Evolutionary conservation across 345 rosid genomes (phyloP).

Genomic region (Conringia planisiliqua): DNA sequence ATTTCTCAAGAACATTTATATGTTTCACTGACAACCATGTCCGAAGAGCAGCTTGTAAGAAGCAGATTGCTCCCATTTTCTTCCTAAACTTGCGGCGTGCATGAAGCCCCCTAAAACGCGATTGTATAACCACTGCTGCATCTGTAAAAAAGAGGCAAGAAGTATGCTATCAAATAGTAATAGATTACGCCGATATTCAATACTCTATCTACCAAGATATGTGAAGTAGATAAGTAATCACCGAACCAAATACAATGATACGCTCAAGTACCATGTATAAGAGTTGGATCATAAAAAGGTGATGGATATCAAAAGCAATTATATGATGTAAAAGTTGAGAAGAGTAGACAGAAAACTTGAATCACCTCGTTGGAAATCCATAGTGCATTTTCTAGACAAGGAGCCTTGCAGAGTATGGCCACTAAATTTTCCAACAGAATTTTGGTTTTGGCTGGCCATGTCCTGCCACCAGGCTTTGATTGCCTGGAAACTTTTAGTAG

Average conservation of each 20-base stretch:
- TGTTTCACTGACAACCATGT: constrained; percentile 56
- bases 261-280: background rate
- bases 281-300: background rate
- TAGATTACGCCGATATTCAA: background rate
- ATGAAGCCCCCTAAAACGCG: constrained; percentile 45
- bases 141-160: constrained; percentile 38
- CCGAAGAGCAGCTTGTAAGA: constrained; percentile 53
- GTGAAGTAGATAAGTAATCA: background rate
- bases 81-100: constrained; percentile 47
- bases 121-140: constrained; percentile 68
- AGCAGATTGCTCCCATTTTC: constrained; percentile 39
- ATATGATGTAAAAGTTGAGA: background rate
- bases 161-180: constrained; percentile 1
- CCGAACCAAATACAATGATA: background rate
- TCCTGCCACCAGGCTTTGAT: constrained; percentile 94
- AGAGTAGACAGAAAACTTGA: constrained; percentile 4
- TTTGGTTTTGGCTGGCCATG: constrained; percentile 61
- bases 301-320: background rate
- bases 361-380: constrained; percentile 46
- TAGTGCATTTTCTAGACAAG: constrained; percentile 31
- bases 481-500: constrained; percentile 65
- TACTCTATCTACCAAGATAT: constrained; percentile 1
- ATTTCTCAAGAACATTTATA: constrained; percentile 24
- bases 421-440: constrained; percentile 35
- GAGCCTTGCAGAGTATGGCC: constrained; percentile 30